These are phyloP conservation scores for Trichoderma sp. DNA, from an alignment of 2,329 filamentous ascomycete genomes.

Conservation along the genomic window DNA sequence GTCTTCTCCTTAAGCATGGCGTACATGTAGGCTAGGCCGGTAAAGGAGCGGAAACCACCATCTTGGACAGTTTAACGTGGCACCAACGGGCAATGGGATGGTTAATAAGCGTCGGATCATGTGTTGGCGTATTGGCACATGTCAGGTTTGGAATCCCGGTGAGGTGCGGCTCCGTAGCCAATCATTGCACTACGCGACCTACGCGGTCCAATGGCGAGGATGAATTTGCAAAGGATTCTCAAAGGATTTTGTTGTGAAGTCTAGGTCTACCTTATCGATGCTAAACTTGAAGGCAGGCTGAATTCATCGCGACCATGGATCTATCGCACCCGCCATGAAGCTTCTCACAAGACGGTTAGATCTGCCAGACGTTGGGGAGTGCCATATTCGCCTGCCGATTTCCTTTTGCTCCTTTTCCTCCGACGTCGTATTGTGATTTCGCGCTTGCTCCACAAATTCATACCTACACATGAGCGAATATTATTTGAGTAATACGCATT, in stretches of 20 bases:
- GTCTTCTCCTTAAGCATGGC: not conserved
- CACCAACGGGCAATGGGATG: not conserved
- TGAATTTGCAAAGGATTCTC: not conserved
- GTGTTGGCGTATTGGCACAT: not conserved
- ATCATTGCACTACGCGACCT: not conserved
- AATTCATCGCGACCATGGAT: not conserved
- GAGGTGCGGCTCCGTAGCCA: not conserved
- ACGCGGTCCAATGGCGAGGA: not conserved
- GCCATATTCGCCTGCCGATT: not conserved
- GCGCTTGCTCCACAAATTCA: not conserved
- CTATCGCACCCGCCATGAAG: not conserved
- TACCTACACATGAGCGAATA: not conserved
- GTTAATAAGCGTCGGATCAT: not conserved
- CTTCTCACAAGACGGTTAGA: not conserved
- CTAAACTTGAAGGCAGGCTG: not conserved
- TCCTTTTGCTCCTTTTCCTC: not conserved
- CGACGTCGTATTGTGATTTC: not conserved
- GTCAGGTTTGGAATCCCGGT: not conserved
- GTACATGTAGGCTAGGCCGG: not conserved
- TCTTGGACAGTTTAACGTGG: not conserved
- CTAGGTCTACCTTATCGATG: not conserved
- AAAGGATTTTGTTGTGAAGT: not conserved
- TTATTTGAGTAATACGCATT: not conserved
- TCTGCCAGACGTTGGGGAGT: not conserved
- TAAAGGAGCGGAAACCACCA: not conserved